Evolutionary conservation across 2,329 filamentous ascomycete species (phyloP).

Genomic region (Oidium heveae): DNA sequence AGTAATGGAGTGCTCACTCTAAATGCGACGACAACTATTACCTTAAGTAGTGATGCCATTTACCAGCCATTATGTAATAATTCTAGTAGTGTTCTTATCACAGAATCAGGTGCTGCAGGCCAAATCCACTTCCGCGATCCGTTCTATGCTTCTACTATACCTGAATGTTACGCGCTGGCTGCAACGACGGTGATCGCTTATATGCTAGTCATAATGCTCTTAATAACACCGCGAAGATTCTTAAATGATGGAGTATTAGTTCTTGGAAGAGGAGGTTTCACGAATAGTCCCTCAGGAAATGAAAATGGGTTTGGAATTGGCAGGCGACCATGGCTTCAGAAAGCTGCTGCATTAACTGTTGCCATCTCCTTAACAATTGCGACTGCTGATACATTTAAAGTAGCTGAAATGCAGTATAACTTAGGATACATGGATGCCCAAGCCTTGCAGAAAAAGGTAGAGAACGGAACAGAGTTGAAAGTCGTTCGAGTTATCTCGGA

Average conservation of each 20-base stretch:
- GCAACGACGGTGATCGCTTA: slow-evolving; percentile 77
- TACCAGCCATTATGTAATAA: slow-evolving; percentile 24
- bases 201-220: slow-evolving; percentile 67
- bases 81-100: slow-evolving; percentile 11
- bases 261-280: slow-evolving; percentile 59
- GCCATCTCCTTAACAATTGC: slow-evolving; percentile 80
- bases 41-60: slow-evolving; percentile 21
- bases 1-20: slow-evolving; percentile 25
- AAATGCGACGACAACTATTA: slow-evolving; percentile 16
- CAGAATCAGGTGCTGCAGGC: slow-evolving; percentile 5
- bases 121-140: slow-evolving; percentile 43
- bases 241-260: slow-evolving; percentile 67
- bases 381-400: slow-evolving; percentile 69
- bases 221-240: slow-evolving; percentile 78
- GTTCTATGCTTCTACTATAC: slow-evolving; percentile 83
- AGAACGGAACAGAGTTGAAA: slow-evolving; percentile 65
- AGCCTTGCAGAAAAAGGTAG: slow-evolving; percentile 50
- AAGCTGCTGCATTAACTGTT: slow-evolving; percentile 47
- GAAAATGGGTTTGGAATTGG: slow-evolving; percentile 60
- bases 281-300: slow-evolving; percentile 45
- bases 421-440: slow-evolving; percentile 57
- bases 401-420: slow-evolving; percentile 60
- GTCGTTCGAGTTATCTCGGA: slow-evolving; percentile 83
- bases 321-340: slow-evolving; percentile 81
- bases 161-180: slow-evolving; percentile 78